Base-by-base conservation (phyloP, 768 basidiomycete genomes). In the Podaxis sp. region DNA sequence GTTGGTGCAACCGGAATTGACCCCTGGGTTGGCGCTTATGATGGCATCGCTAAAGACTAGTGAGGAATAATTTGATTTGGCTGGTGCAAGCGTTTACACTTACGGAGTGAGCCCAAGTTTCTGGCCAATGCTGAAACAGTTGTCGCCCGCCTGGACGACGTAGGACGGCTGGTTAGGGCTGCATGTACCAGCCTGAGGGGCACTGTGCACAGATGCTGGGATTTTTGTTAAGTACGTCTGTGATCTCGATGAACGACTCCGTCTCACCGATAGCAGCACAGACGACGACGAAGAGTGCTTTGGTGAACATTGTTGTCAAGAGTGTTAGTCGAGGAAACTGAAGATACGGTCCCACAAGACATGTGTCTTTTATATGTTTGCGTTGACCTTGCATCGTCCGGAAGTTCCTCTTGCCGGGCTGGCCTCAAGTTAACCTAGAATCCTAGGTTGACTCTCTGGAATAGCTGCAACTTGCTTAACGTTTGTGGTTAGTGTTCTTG, bases 1-100 rank as follows among this genome's bases (percentile, higher is more conserved):
- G 39, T 56, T 56, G 54, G 54, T 56, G 15, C 54, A 56, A 8
- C 8, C 54, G 7, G 54, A 4, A 19, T 56, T 56, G 15, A 56
- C 19, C 6, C 19, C 19, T 39, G 33, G 54, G 22, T 56, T 56
- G 8, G 54, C 54, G 3, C 13, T 11, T 6, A 56, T 56, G 36
- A 56, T 56, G 6, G 36, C 4, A 9, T 22, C 9, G 5, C 54
- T 56, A 15, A 26, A 22, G 19, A 13, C 11, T 13, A 13, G 19
- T 56, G 39, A 56, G 22, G 6, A 33, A 11, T 22, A n/a, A 22
- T 12, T 3, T 28, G 19, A 19, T 38, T 24, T 24, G 8, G n/a
- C 17, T 11, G 19, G 3, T 6, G 13, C 19, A 19, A 5, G 30
- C 11, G 19, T 33, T 9, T 3, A 42, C 13, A 39, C 54, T 39